These are phyloP conservation scores for Melampsora americana DNA, from an alignment of 1,284 basidiomycete species.

Conservation along the genomic window DNA sequence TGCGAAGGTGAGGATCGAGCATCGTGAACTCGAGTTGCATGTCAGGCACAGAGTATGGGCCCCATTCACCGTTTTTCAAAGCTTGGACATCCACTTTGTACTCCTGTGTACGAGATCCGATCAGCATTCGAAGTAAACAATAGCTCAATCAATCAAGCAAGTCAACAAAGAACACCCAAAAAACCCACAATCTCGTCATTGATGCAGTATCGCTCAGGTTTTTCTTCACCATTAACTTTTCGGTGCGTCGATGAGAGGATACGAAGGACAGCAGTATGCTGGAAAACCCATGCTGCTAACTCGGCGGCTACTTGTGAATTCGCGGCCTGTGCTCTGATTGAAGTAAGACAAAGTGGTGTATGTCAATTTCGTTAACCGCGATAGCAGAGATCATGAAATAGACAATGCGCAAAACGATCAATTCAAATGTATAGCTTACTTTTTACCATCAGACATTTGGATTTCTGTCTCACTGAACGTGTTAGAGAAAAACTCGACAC, in stretches of 20 bases:
- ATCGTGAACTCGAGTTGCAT: slow-evolving; percentile 94
- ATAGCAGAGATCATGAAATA: neutral
- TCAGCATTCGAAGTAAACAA: neutral
- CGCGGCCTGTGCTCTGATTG: slow-evolving; percentile 64
- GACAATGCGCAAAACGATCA: neutral
- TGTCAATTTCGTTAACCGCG: neutral
- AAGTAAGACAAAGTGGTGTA: neutral
- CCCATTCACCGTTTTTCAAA: slow-evolving; percentile 66
- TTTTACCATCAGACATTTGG: slow-evolving; percentile 26
- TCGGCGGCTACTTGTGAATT: slow-evolving; percentile 73
- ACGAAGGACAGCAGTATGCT: slow-evolving; percentile 75
- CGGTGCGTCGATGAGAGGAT: slow-evolving; percentile 70
- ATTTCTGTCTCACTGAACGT: slow-evolving; percentile 47
- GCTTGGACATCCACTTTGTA: slow-evolving; percentile 70
- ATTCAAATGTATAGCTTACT: slow-evolving; percentile 15
- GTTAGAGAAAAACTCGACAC: slow-evolving; percentile 70
- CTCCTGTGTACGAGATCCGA: slow-evolving; percentile 59
- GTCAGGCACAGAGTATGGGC: slow-evolving; percentile 69
- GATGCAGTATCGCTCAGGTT: slow-evolving; percentile 69
- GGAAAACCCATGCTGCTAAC: slow-evolving; percentile 83
- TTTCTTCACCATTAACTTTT: slow-evolving; percentile 61
- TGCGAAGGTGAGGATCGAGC: slow-evolving; percentile 91
- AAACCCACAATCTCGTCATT: slow-evolving; percentile 75
- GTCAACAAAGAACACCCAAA: neutral
- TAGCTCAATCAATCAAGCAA: neutral